Percentiles rank a stretch among this genome's conserved stretches.
phyloP scores from a whole-genome alignment of 805 yeast species.

The Yamadazyma philogaea region DNA sequence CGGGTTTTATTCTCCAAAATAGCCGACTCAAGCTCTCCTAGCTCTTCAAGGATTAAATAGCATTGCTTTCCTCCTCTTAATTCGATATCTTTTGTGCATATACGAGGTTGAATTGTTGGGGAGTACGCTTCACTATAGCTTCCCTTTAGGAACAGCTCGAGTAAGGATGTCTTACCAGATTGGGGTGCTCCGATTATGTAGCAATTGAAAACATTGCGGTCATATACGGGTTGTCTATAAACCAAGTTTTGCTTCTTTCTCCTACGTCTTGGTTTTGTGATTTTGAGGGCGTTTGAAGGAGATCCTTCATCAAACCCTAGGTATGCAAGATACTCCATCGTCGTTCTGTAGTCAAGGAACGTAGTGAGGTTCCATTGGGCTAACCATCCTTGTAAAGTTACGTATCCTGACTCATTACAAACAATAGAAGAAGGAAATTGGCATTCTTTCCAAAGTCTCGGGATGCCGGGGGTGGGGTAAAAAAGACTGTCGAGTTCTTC shows the following conservation, averaged over 20 bases:
- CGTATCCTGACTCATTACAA: slow-evolving; percentile 82
- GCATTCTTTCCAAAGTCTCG: slow-evolving; percentile 78
- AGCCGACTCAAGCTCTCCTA: slow-evolving; percentile 83
- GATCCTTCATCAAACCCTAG: slow-evolving; percentile 72
- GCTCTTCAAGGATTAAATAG: slow-evolving; percentile 83
- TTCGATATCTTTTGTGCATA: slow-evolving; percentile 91
- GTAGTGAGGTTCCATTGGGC: slow-evolving; percentile 99
- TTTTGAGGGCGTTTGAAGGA: slow-evolving; percentile 44
- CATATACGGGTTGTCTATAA: slow-evolving; percentile 67
- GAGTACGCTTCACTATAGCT: slow-evolving; percentile 66
- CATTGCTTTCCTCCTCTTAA: slow-evolving; percentile 94
- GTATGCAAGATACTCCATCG: slow-evolving; percentile 84
- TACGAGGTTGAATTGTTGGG: slow-evolving; percentile 77
- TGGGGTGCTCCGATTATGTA: slow-evolving; percentile 80
- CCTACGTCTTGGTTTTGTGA: slow-evolving; percentile 76
- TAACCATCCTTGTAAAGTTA: slow-evolving; percentile 95
- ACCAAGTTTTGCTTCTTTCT: slow-evolving; percentile 61
- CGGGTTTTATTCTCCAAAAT: slow-evolving; percentile 66
- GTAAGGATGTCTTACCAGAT: slow-evolving; percentile 82
- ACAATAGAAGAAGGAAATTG: slow-evolving; percentile 87
- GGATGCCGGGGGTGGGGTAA: slow-evolving; percentile 90
- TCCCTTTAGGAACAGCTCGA: slow-evolving; percentile 79
- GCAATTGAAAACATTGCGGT: slow-evolving; percentile 90
- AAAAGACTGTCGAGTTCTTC: slow-evolving; percentile 67
- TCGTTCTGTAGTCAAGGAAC: slow-evolving; percentile 74